phyloP scores from a whole-genome alignment of 495 filamentous ascomycete genomes.

The Friedmanniomyces simplex region DNA sequence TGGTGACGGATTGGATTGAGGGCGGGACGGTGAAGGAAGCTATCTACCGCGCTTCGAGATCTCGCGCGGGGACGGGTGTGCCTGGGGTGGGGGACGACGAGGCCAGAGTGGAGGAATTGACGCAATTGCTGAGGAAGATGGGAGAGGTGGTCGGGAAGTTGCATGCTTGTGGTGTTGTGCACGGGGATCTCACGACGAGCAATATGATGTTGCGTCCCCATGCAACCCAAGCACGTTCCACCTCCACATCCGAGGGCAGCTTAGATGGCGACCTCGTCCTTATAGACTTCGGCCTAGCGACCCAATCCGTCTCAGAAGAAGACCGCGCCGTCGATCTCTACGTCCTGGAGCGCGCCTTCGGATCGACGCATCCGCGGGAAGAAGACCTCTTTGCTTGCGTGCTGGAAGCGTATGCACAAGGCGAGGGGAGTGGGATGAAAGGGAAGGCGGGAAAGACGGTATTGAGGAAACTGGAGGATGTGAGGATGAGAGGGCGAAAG shows the following conservation, averaged over 20 bases:
- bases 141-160: constrained; percentile 66
- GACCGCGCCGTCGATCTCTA: constrained; percentile 95
- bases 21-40: constrained; percentile 16
- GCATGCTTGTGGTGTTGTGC: constrained; percentile 73
- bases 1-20: constrained; percentile 71
- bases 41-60: neutral
- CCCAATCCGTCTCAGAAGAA: constrained; percentile 73
- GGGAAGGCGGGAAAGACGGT: constrained; percentile 46
- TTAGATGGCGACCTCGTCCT: constrained; percentile 68
- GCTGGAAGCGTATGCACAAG: constrained; percentile 49
- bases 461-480: constrained; percentile 77
- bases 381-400: constrained; percentile 60
- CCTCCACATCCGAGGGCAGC: neutral
- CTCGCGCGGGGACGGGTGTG: neutral
- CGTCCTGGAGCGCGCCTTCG: constrained; percentile 93
- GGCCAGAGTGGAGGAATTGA: constrained; percentile 33
- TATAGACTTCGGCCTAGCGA: constrained; percentile 92
- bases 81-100: constrained; percentile 4
- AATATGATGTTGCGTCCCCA: constrained; percentile 76
- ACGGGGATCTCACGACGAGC: constrained; percentile 95
- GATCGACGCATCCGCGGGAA: constrained; percentile 81
- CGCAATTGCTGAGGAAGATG: constrained; percentile 57
- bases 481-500: constrained; percentile 93
- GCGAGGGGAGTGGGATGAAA: constrained; percentile 27
- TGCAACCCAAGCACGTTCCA: too few species aligned